Conservation (phyloP, 805 yeast species). For the Tanozyma kutaoensis region DNA sequence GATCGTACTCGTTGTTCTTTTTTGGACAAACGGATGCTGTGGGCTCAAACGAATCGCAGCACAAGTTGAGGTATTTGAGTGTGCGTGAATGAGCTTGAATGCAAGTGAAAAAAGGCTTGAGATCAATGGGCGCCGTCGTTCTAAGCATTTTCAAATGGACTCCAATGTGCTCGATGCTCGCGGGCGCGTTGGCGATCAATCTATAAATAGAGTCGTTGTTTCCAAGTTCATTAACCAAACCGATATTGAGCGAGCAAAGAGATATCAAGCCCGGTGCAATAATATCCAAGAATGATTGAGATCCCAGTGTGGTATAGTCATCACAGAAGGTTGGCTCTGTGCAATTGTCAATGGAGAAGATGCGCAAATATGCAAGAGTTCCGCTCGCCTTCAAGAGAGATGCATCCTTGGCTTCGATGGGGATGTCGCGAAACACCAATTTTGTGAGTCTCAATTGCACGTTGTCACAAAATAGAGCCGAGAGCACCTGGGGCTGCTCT, state of each 20-base stretch:
- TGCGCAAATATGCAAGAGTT: slow-evolving; percentile 1
- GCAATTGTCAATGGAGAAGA: slow-evolving; percentile 5
- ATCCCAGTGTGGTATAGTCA: slow-evolving; percentile 3
- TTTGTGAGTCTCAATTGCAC: slow-evolving; percentile 2
- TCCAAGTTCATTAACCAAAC: slow-evolving; percentile 5
- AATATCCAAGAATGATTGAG: slow-evolving; percentile 3
- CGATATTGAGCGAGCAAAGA: slow-evolving; percentile 4
- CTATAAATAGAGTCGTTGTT: slow-evolving; percentile 3
- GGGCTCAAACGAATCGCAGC: slow-evolving; percentile 4
- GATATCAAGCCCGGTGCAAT: slow-evolving; percentile 1
- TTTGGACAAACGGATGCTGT: slow-evolving; percentile 2
- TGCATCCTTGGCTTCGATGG: slow-evolving; percentile 4
- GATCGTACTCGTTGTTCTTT: slow-evolving; percentile 1
- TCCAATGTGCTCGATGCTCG: slow-evolving; percentile 2
- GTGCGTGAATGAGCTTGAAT: slow-evolving; percentile 4
- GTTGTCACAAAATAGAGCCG: slow-evolving; percentile 1
- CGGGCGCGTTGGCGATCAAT: slow-evolving; percentile 1
- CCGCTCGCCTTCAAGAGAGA: slow-evolving; percentile 1
- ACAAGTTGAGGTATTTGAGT: slow-evolving; percentile 4
- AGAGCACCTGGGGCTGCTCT: slow-evolving; percentile 1
- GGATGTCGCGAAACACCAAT: slow-evolving; percentile 2
- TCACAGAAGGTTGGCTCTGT: slow-evolving; percentile 2
- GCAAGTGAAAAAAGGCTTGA: slow-evolving; percentile 3
- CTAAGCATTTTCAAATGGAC: slow-evolving; percentile 4
- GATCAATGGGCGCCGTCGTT: slow-evolving; percentile 1